Evolutionary conservation across 2,329 filamentous ascomycete species (phyloP).

Genomic region (Colletotrichum liaoningense): DNA sequence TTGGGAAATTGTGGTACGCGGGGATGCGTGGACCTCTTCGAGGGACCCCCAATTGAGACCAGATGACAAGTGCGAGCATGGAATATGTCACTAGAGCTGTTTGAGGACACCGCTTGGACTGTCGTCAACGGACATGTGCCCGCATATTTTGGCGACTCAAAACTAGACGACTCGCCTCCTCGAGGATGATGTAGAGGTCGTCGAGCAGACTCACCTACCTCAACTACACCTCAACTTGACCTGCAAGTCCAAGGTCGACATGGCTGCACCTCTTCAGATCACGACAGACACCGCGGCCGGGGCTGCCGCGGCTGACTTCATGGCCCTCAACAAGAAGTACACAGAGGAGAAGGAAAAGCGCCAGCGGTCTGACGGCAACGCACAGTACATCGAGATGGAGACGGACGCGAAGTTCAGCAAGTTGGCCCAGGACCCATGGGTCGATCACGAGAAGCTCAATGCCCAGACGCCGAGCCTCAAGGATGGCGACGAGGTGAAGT

Average conservation of each 20-base stretch:
- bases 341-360: slow-evolving; percentile 48
- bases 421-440: slow-evolving; percentile 49
- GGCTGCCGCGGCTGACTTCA: slow-evolving; percentile 29
- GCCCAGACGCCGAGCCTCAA: slow-evolving; percentile 37
- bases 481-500: slow-evolving; percentile 43
- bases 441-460: slow-evolving; percentile 46
- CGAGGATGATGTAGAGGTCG: background rate
- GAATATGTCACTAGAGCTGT: background rate
- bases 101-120: slow-evolving; percentile 3
- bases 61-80: background rate
- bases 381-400: slow-evolving; percentile 47
- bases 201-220: background rate
- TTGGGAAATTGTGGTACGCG: background rate
- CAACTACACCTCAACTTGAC: background rate
- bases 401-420: slow-evolving; percentile 37
- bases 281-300: background rate
- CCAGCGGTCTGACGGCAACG: slow-evolving; percentile 43
- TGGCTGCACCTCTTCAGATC: slow-evolving; percentile 10
- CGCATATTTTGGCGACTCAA: background rate
- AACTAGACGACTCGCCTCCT: background rate
- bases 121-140: background rate
- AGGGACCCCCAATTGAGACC: background rate
- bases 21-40: background rate
- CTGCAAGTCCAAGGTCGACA: background rate
- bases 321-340: slow-evolving; percentile 45